These are phyloP conservation scores for Monilinia laxa DNA, from an alignment of 2,329 filamentous ascomycete species.

Conservation along the genomic window DNA sequence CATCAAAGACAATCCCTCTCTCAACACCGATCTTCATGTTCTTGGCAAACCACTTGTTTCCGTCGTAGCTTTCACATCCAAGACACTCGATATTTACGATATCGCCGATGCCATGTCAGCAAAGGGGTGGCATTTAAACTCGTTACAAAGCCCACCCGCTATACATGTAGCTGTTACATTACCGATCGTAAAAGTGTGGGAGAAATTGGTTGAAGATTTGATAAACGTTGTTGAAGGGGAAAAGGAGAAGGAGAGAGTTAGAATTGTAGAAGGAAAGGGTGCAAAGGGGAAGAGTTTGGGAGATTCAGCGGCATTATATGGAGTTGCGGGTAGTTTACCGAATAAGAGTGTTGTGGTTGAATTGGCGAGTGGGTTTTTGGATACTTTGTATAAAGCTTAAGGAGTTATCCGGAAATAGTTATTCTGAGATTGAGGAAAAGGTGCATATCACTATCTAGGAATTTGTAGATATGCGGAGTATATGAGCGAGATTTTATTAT, in stretches of 20 bases:
- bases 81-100: conserved; percentile 88
- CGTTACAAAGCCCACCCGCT: conserved; percentile 84
- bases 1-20: conserved; percentile 65
- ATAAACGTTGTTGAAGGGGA: conserved; percentile 67
- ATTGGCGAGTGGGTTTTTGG: conserved; percentile 85
- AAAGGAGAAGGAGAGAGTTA: conserved; percentile 75
- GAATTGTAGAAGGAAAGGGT: conserved; percentile 66
- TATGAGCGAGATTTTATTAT: not conserved
- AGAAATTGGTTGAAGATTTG: conserved; percentile 73
- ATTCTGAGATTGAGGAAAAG: not conserved
- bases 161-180: conserved; percentile 93
- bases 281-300: conserved; percentile 66
- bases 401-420: not conserved
- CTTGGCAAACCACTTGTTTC: conserved; percentile 84
- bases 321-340: conserved; percentile 89
- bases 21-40: conserved; percentile 73
- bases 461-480: conserved; percentile 2
- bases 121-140: conserved; percentile 94
- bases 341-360: conserved; percentile 95
- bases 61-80: conserved; percentile 84
- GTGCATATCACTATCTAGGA: not conserved
- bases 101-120: conserved; percentile 83
- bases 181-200: conserved; percentile 78
- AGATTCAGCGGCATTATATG: conserved; percentile 86
- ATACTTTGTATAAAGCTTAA: conserved; percentile 86